Evolutionary conservation across 1,284 basidiomycete species (phyloP).

Genomic region (Sutorius eximius): DNA sequence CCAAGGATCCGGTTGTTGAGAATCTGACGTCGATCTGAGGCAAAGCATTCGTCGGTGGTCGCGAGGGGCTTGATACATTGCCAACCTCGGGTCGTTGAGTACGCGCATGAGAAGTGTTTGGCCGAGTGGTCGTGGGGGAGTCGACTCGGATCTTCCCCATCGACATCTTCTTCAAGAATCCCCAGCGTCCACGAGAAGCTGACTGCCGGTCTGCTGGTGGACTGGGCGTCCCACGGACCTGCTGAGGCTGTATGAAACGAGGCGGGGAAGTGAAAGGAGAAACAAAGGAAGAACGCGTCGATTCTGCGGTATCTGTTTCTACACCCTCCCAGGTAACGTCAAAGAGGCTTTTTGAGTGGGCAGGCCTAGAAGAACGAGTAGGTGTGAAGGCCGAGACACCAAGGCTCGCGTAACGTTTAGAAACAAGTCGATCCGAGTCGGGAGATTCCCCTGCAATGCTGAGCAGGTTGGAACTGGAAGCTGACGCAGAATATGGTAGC

Average conservation of each 20-base stretch:
- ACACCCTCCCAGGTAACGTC: constrained; percentile 30
- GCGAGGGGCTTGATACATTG: constrained; percentile 22
- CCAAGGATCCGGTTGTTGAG: constrained; percentile 62
- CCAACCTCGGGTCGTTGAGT: constrained; percentile 20
- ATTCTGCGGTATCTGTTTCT: constrained; percentile 16
- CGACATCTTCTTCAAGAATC: constrained; percentile 95
- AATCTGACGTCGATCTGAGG: constrained; percentile 70
- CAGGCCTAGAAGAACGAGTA: constrained; percentile 42
- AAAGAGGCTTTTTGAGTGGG: constrained; percentile 54
- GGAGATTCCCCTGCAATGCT: constrained; percentile 36
- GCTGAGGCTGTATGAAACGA: constrained; percentile 18
- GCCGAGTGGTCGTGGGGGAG: constrained; percentile 39
- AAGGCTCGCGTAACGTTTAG: constrained; percentile 68
- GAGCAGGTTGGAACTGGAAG: constrained; percentile 63
- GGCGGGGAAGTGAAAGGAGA: constrained; percentile 35
- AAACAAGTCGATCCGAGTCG: constrained; percentile 36
- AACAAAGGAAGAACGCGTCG: constrained; percentile 27
- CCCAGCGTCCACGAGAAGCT: constrained; percentile 65
- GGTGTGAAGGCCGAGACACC: constrained; percentile 47
- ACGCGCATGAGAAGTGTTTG: constrained; percentile 21
- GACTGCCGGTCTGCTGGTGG: constrained; percentile 30
- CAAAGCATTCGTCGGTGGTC: constrained; percentile 38
- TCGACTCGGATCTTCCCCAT: constrained; percentile 81
- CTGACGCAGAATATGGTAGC: constrained; percentile 55
- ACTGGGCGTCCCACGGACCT: constrained; percentile 15